Percentiles rank a stretch among this genome's conserved stretches.
Evolutionary conservation across 1,139 yeast species (phyloP).

Genomic region (Sugiyamaella neomexicana): DNA sequence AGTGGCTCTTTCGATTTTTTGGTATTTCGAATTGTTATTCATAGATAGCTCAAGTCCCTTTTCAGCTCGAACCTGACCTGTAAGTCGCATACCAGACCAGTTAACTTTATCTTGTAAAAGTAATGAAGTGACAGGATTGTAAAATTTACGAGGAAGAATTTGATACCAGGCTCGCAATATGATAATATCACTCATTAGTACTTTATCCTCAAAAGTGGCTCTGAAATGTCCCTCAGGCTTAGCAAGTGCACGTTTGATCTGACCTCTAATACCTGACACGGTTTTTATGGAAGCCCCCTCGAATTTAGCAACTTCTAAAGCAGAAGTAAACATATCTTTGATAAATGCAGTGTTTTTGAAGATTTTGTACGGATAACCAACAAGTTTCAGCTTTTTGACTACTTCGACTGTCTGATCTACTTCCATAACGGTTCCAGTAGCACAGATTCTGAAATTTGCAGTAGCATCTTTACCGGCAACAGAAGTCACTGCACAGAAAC

Average conservation of each 20-base stretch:
- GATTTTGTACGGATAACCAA: constrained; percentile 91
- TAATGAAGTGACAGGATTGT: constrained; percentile 93
- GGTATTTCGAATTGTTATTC: constrained; percentile 60
- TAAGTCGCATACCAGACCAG: constrained; percentile 96
- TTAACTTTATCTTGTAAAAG: constrained; percentile 70
- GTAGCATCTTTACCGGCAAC: constrained; percentile 83
- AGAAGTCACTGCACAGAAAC: constrained; percentile 91
- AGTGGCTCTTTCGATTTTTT: constrained; percentile 83
- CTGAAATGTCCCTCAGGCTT: constrained; percentile 97
- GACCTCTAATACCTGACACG: constrained; percentile 96
- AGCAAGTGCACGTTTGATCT: constrained; percentile 89
- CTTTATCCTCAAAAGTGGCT: constrained; percentile 97
- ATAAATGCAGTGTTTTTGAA: constrained; percentile 96
- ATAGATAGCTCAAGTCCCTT: constrained; percentile 63
- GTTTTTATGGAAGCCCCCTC: constrained; percentile 98
- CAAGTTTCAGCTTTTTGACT: constrained; percentile 91
- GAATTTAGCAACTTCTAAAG: constrained; percentile 94
- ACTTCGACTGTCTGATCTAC: constrained; percentile 86
- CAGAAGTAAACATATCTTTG: constrained; percentile 91
- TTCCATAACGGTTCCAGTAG: constrained; percentile 96
- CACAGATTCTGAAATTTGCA: constrained; percentile 90
- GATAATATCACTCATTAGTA: constrained; percentile 83
- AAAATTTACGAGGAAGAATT: constrained; percentile 82
- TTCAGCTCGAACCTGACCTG: constrained; percentile 89
- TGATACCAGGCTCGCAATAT: constrained; percentile 97